These are phyloP conservation scores for Brassica balearica DNA, from an alignment of 441 rosid genomes.

Conservation along the genomic window DNA sequence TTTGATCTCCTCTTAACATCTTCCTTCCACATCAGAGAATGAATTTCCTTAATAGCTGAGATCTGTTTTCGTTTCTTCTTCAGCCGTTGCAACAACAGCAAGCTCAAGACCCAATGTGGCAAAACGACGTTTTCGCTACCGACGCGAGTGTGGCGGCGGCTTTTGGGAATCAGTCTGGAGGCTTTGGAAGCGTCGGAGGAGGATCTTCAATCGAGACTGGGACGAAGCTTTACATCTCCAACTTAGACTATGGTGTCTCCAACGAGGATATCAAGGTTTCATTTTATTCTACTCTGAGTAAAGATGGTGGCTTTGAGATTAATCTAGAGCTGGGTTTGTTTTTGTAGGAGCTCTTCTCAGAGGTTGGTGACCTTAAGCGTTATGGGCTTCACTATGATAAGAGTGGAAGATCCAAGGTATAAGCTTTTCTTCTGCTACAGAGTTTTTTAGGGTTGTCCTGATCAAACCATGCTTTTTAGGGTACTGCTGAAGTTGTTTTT, in stretches of 20 bases:
- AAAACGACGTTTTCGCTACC: constrained; percentile 50
- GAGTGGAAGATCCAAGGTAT: constrained; percentile 70
- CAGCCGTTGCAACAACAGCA: constrained; percentile 52
- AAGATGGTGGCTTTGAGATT: constrained; percentile 4
- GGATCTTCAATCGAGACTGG: constrained; percentile 55
- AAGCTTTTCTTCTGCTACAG: constrained; percentile 15
- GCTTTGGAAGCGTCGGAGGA: constrained; percentile 13
- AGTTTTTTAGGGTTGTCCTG: background rate
- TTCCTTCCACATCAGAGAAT: constrained; percentile 31
- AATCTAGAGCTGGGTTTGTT: constrained; percentile 22
- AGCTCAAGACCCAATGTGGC: constrained; percentile 48
- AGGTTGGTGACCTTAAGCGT: constrained; percentile 61
- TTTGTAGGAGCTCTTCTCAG: constrained; percentile 59
- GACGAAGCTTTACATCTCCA: constrained; percentile 57
- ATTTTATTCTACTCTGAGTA: background rate
- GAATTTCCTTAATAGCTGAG: constrained; percentile 34
- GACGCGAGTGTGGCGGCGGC: constrained; percentile 42
- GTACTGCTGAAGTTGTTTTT: constrained; percentile 66
- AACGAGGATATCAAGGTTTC: constrained; percentile 58
- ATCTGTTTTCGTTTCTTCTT: constrained; percentile 42
- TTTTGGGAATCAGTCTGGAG: constrained; percentile 42
- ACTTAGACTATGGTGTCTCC: constrained; percentile 57
- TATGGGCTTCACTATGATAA: constrained; percentile 57
- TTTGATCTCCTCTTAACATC: constrained; percentile 27
- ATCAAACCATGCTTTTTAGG: constrained; percentile 45